These are phyloP conservation scores for Naematelia encephala DNA, from an alignment of 768 basidiomycete genomes.

Conservation along the genomic window DNA sequence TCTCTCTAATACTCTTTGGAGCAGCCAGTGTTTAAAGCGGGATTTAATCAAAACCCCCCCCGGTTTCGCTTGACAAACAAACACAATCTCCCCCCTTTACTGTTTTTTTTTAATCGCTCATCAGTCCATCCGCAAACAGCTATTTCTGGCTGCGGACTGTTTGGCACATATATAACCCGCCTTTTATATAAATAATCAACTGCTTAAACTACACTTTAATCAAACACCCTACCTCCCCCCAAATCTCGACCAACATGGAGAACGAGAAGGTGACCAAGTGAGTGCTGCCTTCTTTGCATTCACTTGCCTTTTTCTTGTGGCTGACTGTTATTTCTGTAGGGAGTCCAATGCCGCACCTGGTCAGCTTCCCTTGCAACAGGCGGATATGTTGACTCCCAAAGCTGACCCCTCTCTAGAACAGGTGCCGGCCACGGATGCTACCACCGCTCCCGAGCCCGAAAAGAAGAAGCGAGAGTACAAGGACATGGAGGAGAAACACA, in stretches of 20 bases:
- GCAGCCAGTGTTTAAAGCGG: too few species aligned
- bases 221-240: background rate
- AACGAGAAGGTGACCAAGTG: background rate
- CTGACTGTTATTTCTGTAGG: background rate
- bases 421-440: background rate
- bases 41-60: background rate
- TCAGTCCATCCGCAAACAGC: constrained; percentile 1
- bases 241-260: background rate
- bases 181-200: background rate
- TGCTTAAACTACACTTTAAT: background rate
- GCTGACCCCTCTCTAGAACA: background rate
- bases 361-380: constrained; percentile 14
- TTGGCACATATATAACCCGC: background rate
- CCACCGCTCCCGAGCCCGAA: constrained; percentile 26
- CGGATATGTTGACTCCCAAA: too few species aligned
- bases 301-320: background rate
- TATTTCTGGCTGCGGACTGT: background rate
- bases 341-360: constrained; percentile 28
- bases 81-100: background rate
- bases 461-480: constrained; percentile 50
- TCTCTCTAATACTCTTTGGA: too few species aligned
- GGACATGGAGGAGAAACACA: constrained; percentile 48
- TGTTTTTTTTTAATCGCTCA: background rate
- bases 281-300: background rate
- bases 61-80: background rate